Percentiles rank a stretch among this genome's conserved stretches.
phyloP scores from a whole-genome alignment of 805 yeast genomes.

The Saccharomycopsis olivae region DNA sequence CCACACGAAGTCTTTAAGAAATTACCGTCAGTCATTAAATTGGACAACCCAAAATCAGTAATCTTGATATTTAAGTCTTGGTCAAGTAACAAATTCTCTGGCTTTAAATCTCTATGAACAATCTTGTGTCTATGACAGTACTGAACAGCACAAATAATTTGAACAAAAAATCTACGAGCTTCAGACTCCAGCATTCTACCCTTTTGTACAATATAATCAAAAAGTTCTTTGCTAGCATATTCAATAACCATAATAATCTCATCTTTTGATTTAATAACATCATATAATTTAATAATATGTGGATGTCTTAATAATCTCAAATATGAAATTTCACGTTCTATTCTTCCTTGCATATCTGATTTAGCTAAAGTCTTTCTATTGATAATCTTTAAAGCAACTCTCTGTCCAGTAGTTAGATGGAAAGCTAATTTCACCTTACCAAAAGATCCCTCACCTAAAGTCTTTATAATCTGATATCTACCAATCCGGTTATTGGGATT shows the following conservation, averaged over 20 bases:
- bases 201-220: slow-evolving; percentile 89
- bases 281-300: slow-evolving; percentile 90
- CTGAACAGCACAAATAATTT: slow-evolving; percentile 91
- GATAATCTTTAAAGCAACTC: slow-evolving; percentile 88
- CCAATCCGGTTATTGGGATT: slow-evolving; percentile 46
- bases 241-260: slow-evolving; percentile 97
- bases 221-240: slow-evolving; percentile 91
- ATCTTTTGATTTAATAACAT: slow-evolving; percentile 89
- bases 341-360: slow-evolving; percentile 93
- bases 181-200: slow-evolving; percentile 89
- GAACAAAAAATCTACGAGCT: slow-evolving; percentile 90
- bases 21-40: slow-evolving; percentile 86
- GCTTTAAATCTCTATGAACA: slow-evolving; percentile 93
- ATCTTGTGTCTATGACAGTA: slow-evolving; percentile 94
- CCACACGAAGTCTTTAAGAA: slow-evolving; percentile 93
- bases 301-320: slow-evolving; percentile 85
- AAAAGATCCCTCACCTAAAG: slow-evolving; percentile 92
- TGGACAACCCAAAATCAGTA: slow-evolving; percentile 88
- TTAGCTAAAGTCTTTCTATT: slow-evolving; percentile 87
- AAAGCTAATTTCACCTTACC: slow-evolving; percentile 91
- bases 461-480: slow-evolving; percentile 84
- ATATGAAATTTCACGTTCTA: slow-evolving; percentile 90
- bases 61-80: slow-evolving; percentile 87
- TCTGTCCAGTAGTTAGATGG: slow-evolving; percentile 83
- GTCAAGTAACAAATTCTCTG: slow-evolving; percentile 83